Base-by-base conservation (phyloP, 2,329 filamentous ascomycete species). In the Colletotrichum costaricense region DNA sequence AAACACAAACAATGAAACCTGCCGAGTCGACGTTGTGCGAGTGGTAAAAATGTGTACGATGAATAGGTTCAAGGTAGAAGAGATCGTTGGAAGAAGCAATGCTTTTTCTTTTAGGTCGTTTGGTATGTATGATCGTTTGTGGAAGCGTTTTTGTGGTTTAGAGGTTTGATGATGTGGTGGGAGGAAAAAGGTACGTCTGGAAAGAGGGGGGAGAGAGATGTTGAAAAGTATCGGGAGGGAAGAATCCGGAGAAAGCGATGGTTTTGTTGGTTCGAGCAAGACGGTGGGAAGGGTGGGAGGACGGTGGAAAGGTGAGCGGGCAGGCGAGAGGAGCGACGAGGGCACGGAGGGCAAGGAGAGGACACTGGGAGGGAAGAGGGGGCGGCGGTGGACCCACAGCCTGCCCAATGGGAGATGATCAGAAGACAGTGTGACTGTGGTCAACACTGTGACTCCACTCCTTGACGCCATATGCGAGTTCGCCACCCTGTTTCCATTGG, bases 401-500 rank as follows among this genome's bases (percentile, higher is more conserved):
- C 24, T n/a, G 57, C 57, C 74, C 74, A 75, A 75, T 75, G 68
- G 58, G 35, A 62, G 57, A 63, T 59, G 63, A 64, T 62, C 46
- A 54, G 14, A 62, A 33, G 63, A 75, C 73, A 75, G 73, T 75
- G 70, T 38, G 16, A 4, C 11, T 2, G 22, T 0, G 2, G 14
- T 1, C 4, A 35, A 38, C 57, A 75, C 73, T 74, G 73, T 75
- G 33, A 9, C 19, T 11, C 73, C 74, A 64, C 65, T 52, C 26
- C 69, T 75, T 73, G 72, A 75, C 74, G 74, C 74, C 72, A 75
- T 75, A 16, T 52, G 30, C 38, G 60, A 72, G 58, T 72, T 75
- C 69, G 74, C 74, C 74, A 75, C 74, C 52, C 6, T 8, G 30
- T 58, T 73, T 52, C 54, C 19, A 75, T 75, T 75, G 74, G 74